phyloP scores from a whole-genome alignment of 495 filamentous ascomycete species.

The Astrocystis sublimbata region DNA sequence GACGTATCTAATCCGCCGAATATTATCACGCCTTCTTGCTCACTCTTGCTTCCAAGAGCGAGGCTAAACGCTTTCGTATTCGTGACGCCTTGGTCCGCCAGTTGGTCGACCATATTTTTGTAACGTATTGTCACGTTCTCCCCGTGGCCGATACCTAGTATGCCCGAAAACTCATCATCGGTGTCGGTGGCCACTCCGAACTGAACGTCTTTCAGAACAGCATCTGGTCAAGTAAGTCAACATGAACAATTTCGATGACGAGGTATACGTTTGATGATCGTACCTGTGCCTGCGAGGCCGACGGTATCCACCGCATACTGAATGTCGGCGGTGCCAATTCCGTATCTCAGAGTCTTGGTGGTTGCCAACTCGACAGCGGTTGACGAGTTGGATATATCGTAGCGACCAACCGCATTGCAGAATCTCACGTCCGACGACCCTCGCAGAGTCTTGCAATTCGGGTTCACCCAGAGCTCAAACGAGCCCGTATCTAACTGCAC shows the following conservation, averaged over 20 bases:
- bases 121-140: slow-evolving; percentile 42
- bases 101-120: slow-evolving; percentile 48
- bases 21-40: slow-evolving; percentile 70
- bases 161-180: slow-evolving; percentile 47
- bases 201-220: slow-evolving; percentile 39
- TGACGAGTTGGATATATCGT: slow-evolving; percentile 41
- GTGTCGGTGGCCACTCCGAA: slow-evolving; percentile 47
- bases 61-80: slow-evolving; percentile 50
- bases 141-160: slow-evolving; percentile 50
- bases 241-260: too few relatives aligned
- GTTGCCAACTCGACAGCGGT: slow-evolving; percentile 30
- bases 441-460: slow-evolving; percentile 42
- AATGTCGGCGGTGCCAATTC: slow-evolving; percentile 48
- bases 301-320: slow-evolving; percentile 48
- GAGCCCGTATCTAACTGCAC: slow-evolving; percentile 54
- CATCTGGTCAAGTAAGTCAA: slow-evolving; percentile 22
- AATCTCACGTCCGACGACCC: slow-evolving; percentile 40
- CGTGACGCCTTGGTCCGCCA: slow-evolving; percentile 42
- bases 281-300: slow-evolving; percentile 39
- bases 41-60: slow-evolving; percentile 48
- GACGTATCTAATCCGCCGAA: slow-evolving; percentile 89
- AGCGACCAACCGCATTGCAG: slow-evolving; percentile 44
- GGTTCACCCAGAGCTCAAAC: slow-evolving; percentile 55
- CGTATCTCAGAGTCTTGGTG: slow-evolving; percentile 43
- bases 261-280: not conserved